A percentile compares a stretch with the other conserved stretches of the same genome.
phyloP scores from a whole-genome alignment of 108 stramenopile genomes.

The Nitzschia sp. region DNA sequence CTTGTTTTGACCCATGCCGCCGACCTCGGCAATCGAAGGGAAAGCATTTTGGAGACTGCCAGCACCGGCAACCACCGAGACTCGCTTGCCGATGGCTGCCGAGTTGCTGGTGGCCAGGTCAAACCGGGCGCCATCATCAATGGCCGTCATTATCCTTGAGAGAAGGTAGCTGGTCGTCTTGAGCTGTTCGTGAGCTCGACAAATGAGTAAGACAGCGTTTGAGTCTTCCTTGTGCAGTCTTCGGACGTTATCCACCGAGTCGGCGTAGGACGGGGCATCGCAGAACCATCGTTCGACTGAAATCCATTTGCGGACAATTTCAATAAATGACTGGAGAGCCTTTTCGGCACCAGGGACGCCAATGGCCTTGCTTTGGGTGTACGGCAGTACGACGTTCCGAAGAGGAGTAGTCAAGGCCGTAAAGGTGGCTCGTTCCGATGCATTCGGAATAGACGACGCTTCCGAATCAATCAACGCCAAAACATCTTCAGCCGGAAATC shows the following conservation, averaged over 20 bases:
- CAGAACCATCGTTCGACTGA: constrained; percentile 87
- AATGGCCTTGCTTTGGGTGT: constrained; percentile 60
- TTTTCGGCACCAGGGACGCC: constrained; percentile 83
- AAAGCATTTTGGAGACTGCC: constrained; percentile 71
- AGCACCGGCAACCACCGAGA: constrained; percentile 76
- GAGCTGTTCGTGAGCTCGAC: constrained; percentile 85
- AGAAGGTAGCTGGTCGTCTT: constrained; percentile 71
- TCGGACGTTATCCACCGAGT: constrained; percentile 88
- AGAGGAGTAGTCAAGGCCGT: constrained; percentile 66
- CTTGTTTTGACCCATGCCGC: constrained; percentile 81
- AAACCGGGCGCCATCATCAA: constrained; percentile 66
- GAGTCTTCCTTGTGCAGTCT: constrained; percentile 71
- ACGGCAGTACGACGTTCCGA: constrained; percentile 65
- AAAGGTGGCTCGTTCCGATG: constrained; percentile 66
- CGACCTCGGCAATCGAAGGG: constrained; percentile 91
- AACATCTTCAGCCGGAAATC: constrained; percentile 79
- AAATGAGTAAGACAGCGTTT: constrained; percentile 72
- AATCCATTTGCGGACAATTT: constrained; percentile 80
- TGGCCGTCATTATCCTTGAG: constrained; percentile 77
- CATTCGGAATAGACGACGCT: constrained; percentile 45
- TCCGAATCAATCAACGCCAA: constrained; percentile 53
- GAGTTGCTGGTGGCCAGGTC: constrained; percentile 53
- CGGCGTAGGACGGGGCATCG: constrained; percentile 84
- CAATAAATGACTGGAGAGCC: constrained; percentile 59
- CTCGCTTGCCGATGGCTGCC: constrained; percentile 33